These are phyloP conservation scores for Galerina marginata DNA, from an alignment of 768 basidiomycete genomes.

Conservation along the genomic window DNA sequence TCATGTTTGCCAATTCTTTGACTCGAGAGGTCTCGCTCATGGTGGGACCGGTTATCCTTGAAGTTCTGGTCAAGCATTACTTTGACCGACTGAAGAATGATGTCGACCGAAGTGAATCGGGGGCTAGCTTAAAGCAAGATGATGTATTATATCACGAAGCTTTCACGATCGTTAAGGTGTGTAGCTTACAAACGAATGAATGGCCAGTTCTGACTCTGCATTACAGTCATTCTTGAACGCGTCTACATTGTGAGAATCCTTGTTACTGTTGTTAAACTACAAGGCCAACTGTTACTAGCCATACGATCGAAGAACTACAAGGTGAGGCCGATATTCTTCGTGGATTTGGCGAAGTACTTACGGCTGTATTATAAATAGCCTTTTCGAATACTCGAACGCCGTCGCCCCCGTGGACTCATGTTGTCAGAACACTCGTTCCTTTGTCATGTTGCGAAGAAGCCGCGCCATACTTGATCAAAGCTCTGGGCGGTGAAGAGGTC, in stretches of 20 bases:
- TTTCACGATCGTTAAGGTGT: slow-evolving; percentile 76
- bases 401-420: slow-evolving; percentile 83
- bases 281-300: slow-evolving; percentile 44
- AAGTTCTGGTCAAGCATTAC: slow-evolving; percentile 87
- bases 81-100: slow-evolving; percentile 65
- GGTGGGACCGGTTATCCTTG: slow-evolving; percentile 74
- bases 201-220: neutral
- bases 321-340: slow-evolving; percentile 29
- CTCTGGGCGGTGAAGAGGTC: slow-evolving; percentile 83
- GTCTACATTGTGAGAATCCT: slow-evolving; percentile 61
- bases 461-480: slow-evolving; percentile 72
- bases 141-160: slow-evolving; percentile 84
- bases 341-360: neutral
- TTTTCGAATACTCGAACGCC: slow-evolving; percentile 85
- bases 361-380: slow-evolving; percentile 31
- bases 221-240: slow-evolving; percentile 75
- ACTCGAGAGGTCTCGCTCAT: slow-evolving; percentile 65
- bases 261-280: neutral
- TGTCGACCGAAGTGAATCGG: slow-evolving; percentile 39
- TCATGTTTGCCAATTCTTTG: slow-evolving; percentile 50
- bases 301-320: slow-evolving; percentile 87
- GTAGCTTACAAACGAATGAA: slow-evolving; percentile 17
- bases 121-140: slow-evolving; percentile 62
- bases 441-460: slow-evolving; percentile 78
- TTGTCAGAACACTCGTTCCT: slow-evolving; percentile 74